These are phyloP conservation scores for Microsporum audouinii DNA, from an alignment of 2,329 filamentous ascomycete genomes.

Conservation along the genomic window DNA sequence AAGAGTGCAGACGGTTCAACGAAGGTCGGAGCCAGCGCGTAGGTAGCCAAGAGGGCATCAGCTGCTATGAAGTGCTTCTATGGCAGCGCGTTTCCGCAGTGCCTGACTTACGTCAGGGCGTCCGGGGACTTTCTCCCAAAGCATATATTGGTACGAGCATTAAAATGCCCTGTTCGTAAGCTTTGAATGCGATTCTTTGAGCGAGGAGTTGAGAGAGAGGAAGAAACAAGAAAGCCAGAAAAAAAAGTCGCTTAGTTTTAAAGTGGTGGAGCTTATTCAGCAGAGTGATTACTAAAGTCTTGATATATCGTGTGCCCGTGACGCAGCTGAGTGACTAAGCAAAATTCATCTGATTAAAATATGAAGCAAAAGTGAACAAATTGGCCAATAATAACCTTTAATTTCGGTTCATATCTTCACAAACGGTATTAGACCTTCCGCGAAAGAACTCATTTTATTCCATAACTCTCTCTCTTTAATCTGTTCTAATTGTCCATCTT, in stretches of 20 bases:
- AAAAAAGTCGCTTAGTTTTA: neutral
- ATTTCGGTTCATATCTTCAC: too few relatives aligned
- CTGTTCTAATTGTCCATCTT: too few relatives aligned
- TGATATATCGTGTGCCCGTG: neutral
- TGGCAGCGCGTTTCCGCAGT: slow-evolving; percentile 98
- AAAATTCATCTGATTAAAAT: neutral
- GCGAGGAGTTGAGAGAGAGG: slow-evolving; percentile 64
- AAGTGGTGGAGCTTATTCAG: slow-evolving; percentile 13
- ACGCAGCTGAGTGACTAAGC: neutral
- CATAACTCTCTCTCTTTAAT: too few relatives aligned
- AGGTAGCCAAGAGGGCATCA: slow-evolving; percentile 55
- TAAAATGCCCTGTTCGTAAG: slow-evolving; percentile 61
- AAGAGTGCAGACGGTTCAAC: slow-evolving; percentile 41
- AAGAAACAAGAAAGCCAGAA: slow-evolving; percentile 21
- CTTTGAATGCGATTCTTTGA: slow-evolving; percentile 99
- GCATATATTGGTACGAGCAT: slow-evolving; percentile 39
- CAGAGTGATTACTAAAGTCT: neutral
- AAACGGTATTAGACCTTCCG: too few relatives aligned
- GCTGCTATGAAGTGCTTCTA: slow-evolving; percentile 87
- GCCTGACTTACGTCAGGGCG: slow-evolving; percentile 49
- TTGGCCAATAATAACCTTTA: slow-evolving; percentile 8
- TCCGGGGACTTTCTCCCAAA: slow-evolving; percentile 99
- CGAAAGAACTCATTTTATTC: too few relatives aligned
- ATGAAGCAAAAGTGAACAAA: too few relatives aligned
- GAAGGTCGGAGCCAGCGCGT: slow-evolving; percentile 34